Conservation (phyloP, 768 basidiomycete species). For the Agaricus sinodeliciosus region DNA sequence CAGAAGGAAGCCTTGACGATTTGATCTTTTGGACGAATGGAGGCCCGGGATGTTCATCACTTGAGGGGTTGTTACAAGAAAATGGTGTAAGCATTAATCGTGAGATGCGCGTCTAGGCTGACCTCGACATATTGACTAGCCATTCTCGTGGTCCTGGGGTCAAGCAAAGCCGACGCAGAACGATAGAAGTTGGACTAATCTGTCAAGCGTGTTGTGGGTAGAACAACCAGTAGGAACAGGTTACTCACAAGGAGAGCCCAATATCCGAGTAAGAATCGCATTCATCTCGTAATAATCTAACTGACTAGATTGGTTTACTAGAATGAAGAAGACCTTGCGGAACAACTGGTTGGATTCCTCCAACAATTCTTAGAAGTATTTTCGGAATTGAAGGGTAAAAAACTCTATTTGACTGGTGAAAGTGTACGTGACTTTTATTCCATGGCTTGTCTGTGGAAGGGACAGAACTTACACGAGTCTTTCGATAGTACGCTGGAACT, state of each 20-base stretch:
- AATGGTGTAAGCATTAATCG: conserved; percentile 48
- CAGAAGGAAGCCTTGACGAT: conserved; percentile 64
- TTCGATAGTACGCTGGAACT: conserved; percentile 57
- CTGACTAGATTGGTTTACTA: conserved; percentile 13
- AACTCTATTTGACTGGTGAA: conserved; percentile 65
- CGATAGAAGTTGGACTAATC: conserved; percentile 72
- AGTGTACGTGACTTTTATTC: conserved; percentile 46
- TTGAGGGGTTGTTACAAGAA: conserved; percentile 67
- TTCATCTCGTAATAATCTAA: conserved; percentile 14
- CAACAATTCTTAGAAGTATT: conserved; percentile 75
- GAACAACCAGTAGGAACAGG: conserved; percentile 81
- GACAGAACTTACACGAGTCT: background rate
- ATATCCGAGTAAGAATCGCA: conserved; percentile 40
- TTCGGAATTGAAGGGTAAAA: conserved; percentile 65
- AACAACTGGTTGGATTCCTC: conserved; percentile 52
- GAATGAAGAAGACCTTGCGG: conserved; percentile 44
- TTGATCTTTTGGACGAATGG: conserved; percentile 80
- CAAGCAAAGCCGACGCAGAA: conserved; percentile 59
- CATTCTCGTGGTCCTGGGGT: conserved; percentile 59
- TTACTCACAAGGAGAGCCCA: conserved; percentile 64
- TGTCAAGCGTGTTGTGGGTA: conserved; percentile 67
- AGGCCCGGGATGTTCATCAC: conserved; percentile 73
- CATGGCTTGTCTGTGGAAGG: background rate
- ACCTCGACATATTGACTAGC: conserved; percentile 29
- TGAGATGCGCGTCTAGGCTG: background rate